phyloP scores from a whole-genome alignment of 2,329 filamentous ascomycete species.

The Pyrenochaeta sp. region DNA sequence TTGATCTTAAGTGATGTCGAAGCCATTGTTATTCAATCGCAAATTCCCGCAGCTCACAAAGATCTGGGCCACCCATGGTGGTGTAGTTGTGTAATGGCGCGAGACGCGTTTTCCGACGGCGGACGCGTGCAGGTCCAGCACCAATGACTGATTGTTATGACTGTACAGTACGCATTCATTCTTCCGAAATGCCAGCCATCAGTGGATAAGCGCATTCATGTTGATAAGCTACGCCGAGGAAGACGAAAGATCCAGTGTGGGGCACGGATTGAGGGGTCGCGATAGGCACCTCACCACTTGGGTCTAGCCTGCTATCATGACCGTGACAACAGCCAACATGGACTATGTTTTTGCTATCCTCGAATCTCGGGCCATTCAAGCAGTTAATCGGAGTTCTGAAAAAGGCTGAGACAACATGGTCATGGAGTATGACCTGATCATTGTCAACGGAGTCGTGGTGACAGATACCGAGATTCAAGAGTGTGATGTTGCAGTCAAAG shows the following conservation, averaged over 20 bases:
- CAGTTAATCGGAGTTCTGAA: background rate
- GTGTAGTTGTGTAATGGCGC: background rate
- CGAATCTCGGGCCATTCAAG: background rate
- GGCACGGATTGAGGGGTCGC: constrained; percentile 35
- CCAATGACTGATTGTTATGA: constrained; percentile 25
- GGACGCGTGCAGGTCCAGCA: constrained; percentile 6
- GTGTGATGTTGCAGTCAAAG: constrained; percentile 55
- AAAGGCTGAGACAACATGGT: constrained; percentile 14
- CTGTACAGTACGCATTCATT: constrained; percentile 9
- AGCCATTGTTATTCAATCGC: constrained; percentile 10
- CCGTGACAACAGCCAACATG: constrained; percentile 11
- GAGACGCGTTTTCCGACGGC: constrained; percentile 15
- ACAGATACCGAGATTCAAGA: constrained; percentile 50
- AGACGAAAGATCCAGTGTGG: constrained; percentile 14
- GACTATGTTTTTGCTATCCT: constrained; percentile 1
- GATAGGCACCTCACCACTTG: constrained; percentile 29
- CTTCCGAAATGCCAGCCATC: constrained; percentile 6
- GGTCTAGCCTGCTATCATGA: constrained; percentile 23
- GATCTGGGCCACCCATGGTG: background rate
- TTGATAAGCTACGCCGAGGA: constrained; percentile 30
- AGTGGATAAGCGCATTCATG: constrained; percentile 8
- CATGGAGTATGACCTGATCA: constrained; percentile 48
- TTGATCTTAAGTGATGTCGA: constrained; percentile 25
- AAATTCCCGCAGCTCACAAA: background rate
- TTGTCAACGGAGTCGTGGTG: constrained; percentile 55